Conservation (phyloP, 208 protist genomes). For the Trypanosomatidae sp. region DNA sequence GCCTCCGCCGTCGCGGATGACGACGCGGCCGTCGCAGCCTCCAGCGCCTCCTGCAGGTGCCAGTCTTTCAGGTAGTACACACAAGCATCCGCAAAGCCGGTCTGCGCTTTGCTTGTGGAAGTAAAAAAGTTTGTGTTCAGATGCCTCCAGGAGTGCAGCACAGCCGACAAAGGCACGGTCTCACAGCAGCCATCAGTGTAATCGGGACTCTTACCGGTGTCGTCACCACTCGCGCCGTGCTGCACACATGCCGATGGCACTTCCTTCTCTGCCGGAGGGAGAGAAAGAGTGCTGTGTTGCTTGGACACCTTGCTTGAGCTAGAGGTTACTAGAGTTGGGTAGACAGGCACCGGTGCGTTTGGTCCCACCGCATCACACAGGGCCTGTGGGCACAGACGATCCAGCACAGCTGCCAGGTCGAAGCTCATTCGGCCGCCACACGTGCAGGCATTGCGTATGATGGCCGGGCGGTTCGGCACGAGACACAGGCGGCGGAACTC, state of each 20-base stretch:
- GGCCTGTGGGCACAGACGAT: conserved; percentile 24
- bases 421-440: conserved; percentile 14
- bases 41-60: conserved; percentile 64
- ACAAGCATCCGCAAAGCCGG: background rate
- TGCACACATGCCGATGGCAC: too few species aligned
- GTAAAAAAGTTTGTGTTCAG: too few species aligned
- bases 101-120: too few species aligned
- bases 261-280: too few species aligned
- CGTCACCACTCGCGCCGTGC: background rate
- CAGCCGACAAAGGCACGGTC: conserved; percentile 2
- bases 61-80: conserved; percentile 80
- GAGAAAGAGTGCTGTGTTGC: too few species aligned
- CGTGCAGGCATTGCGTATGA: conserved; percentile 53
- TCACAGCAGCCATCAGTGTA: conserved; percentile 11
- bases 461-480: conserved; percentile 60
- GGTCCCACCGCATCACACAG: conserved; percentile 32
- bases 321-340: too few species aligned
- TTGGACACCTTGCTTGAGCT: too few species aligned
- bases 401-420: conserved; percentile 17
- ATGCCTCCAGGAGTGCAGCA: conserved; percentile 29
- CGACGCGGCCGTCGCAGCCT: conserved; percentile 5
- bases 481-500: conserved; percentile 62
- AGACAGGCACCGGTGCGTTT: conserved; percentile 45
- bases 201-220: background rate
- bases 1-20: background rate